These are phyloP conservation scores for Halenospora varia DNA, from an alignment of 495 filamentous ascomycete species.

Conservation along the genomic window DNA sequence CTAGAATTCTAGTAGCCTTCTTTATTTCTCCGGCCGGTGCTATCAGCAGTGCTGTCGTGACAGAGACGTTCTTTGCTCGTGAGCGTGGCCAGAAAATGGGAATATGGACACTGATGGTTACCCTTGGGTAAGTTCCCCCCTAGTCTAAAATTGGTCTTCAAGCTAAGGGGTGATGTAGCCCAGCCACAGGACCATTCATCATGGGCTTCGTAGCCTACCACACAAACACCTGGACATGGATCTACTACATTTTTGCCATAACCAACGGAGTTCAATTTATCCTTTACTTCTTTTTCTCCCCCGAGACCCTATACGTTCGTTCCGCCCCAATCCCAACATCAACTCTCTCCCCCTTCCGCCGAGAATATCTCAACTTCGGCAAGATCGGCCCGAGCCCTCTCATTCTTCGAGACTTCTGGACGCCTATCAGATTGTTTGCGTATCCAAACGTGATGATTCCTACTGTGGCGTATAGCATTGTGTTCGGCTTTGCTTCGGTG, in stretches of 20 bases:
- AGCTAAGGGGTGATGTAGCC: neutral
- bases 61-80: slow-evolving; percentile 45
- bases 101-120: slow-evolving; percentile 50
- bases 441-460: slow-evolving; percentile 43
- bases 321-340: slow-evolving; percentile 21
- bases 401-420: slow-evolving; percentile 40
- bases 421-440: slow-evolving; percentile 29
- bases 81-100: slow-evolving; percentile 48
- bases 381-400: slow-evolving; percentile 48
- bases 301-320: slow-evolving; percentile 49
- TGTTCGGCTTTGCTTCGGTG: slow-evolving; percentile 46
- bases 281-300: slow-evolving; percentile 51
- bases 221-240: slow-evolving; percentile 33
- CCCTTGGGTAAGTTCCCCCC: slow-evolving; percentile 38
- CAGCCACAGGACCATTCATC: slow-evolving; percentile 16
- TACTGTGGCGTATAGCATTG: slow-evolving; percentile 44
- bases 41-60: slow-evolving; percentile 51
- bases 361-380: slow-evolving; percentile 38
- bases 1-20: slow-evolving; percentile 44
- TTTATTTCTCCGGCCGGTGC: slow-evolving; percentile 49
- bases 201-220: slow-evolving; percentile 20
- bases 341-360: slow-evolving; percentile 31
- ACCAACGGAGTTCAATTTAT: slow-evolving; percentile 51
- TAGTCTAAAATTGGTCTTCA: slow-evolving; percentile 29
- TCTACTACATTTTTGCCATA: slow-evolving; percentile 40